phyloP scores from a whole-genome alignment of 768 basidiomycete genomes.

The Leccinum disarticulatum region DNA sequence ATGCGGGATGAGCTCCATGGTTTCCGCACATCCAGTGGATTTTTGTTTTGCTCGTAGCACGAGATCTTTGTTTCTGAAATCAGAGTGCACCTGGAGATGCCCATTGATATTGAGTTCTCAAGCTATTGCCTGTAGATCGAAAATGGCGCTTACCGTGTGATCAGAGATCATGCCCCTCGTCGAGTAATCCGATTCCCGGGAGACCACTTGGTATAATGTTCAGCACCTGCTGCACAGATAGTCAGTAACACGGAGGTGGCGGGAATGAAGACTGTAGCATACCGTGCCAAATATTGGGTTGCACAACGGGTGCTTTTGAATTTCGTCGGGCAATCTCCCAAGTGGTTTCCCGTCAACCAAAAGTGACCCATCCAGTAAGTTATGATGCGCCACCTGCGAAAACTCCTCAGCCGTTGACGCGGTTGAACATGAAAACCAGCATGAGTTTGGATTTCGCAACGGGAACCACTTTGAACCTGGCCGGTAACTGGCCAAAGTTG shows the following conservation, averaged over 20 bases:
- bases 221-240: conserved; percentile 15
- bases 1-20: conserved; percentile 25
- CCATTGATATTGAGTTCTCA: background rate
- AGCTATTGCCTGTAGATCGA: background rate
- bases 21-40: background rate
- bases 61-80: conserved; percentile 15
- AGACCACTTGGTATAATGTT: conserved; percentile 26
- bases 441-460: conserved; percentile 8
- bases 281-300: conserved; percentile 23
- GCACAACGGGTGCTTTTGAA: conserved; percentile 22
- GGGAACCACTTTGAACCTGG: conserved; percentile 22
- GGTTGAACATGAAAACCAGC: conserved; percentile 27
- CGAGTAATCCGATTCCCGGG: conserved; percentile 28
- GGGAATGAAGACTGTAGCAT: background rate
- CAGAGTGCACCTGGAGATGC: conserved; percentile 23
- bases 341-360: conserved; percentile 29
- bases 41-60: conserved; percentile 17
- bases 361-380: conserved; percentile 26
- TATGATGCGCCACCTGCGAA: conserved; percentile 23
- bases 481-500: conserved; percentile 29
- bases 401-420: background rate
- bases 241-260: background rate
- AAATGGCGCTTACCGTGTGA: conserved; percentile 18
- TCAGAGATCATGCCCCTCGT: conserved; percentile 15
- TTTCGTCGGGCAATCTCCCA: conserved; percentile 21